Evolutionary conservation across 768 basidiomycete genomes (phyloP).

Genomic region (Myochromella boudieri): DNA sequence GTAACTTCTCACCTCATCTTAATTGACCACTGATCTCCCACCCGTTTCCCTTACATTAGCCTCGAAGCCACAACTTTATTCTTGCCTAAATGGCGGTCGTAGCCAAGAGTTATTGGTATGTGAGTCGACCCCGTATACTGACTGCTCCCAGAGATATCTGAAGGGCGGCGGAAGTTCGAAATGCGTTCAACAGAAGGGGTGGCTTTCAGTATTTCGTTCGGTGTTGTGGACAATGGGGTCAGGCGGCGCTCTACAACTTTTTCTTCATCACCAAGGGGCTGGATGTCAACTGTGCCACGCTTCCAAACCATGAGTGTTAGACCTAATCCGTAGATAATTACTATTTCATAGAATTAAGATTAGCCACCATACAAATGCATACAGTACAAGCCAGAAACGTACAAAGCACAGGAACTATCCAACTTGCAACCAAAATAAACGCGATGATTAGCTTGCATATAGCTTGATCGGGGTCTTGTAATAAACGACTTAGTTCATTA

Average conservation of each 20-base stretch:
- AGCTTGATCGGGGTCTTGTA: conserved; percentile 37
- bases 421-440: conserved; percentile 50
- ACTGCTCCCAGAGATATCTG: conserved; percentile 3
- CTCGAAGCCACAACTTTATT: no score
- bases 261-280: conserved; percentile 9
- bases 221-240: neutral
- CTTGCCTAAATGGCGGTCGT: no score
- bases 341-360: neutral
- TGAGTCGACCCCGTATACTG: neutral
- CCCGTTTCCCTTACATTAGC: no score
- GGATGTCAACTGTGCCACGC: neutral
- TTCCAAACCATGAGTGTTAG: conserved; percentile 16
- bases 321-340: conserved; percentile 11
- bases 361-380: neutral
- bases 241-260: neutral
- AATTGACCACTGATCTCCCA: no score
- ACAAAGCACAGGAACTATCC: conserved; percentile 56
- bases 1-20: no score
- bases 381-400: conserved; percentile 20
- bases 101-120: no score
- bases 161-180: conserved; percentile 1
- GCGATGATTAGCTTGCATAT: conserved; percentile 49
- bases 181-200: neutral
- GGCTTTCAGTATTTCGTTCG: neutral
- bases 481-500: neutral